Evolutionary conservation across 768 basidiomycete genomes (phyloP), one percentile per base, ranked within the genome.

Genomic region (Suillus alpinus): DNA sequence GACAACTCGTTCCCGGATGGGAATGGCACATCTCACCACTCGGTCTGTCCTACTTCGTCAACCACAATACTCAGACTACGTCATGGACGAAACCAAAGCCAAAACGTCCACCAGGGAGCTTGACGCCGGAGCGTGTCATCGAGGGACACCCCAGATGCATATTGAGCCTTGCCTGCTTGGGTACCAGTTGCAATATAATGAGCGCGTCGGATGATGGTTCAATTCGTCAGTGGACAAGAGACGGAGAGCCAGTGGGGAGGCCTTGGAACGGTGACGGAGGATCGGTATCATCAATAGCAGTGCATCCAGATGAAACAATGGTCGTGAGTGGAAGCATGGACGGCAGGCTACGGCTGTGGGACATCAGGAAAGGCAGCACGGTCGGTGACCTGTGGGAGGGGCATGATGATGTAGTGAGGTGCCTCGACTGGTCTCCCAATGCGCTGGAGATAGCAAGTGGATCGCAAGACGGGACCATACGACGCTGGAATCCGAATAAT

Each of bases 401-500:
- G 44, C 50, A 63, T 13, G 56, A 34, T 12, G 56, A 26, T 1
- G 31, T 40, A 4, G 46, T 62, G 4, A 36, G 20, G 16, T 32
- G 53, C n/a, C 37, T 65, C 3, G 63, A 53, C 14, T 63, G 66
- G 32, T 69, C 68, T n/a, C 56, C 39, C 0, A 52, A 63, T 46
- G 55, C 64, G 13, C 59, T 56, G 20, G 41, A 56, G 23, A 52
- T 69, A 2, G 68, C 61, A 12, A 61, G 55, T 9, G 63, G 46
- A 61, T 66, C 7, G n/a, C 9, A 20, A 20, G 41, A 43, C 5
- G n/a, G 41, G 9, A 43, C 41, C 41, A 20, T 43, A 43, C 51
- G 60, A 13, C 29, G 63, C 8, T 69, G 67, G 60, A 61, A 67
- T 32, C 43, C 58, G 3, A 10, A 51, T 37, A 55, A 58, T 23